Conservation (phyloP, 805 yeast species). For the Sporopachydermia lactativora region DNA sequence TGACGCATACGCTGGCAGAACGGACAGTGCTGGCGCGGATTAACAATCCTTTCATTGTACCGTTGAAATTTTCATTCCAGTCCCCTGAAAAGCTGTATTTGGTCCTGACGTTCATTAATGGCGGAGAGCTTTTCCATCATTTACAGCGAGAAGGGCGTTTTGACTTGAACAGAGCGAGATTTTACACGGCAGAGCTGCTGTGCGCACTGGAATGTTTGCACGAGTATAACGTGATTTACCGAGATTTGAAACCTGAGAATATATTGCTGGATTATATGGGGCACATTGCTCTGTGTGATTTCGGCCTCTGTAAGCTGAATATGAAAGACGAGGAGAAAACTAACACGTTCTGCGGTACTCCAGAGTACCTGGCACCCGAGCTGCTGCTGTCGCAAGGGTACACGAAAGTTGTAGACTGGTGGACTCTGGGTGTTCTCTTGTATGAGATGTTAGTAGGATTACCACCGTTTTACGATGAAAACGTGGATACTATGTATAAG, state of each 20-base stretch:
- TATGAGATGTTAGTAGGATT: conserved; percentile 95
- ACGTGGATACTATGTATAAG: conserved; percentile 83
- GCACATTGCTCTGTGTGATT: conserved; percentile 94
- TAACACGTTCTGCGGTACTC: conserved; percentile 95
- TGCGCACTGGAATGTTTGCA: conserved; percentile 90
- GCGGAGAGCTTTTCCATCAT: conserved; percentile 94
- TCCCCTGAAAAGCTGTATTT: conserved; percentile 89
- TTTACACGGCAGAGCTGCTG: conserved; percentile 86
- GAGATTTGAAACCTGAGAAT: conserved; percentile 95
- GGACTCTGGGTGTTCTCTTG: conserved; percentile 90
- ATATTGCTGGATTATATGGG: conserved; percentile 92
- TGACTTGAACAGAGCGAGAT: conserved; percentile 76
- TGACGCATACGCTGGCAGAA: conserved; percentile 92
- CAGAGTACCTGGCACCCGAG: conserved; percentile 95
- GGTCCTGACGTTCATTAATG: conserved; percentile 86
- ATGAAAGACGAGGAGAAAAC: conserved; percentile 84
- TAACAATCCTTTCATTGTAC: conserved; percentile 90
- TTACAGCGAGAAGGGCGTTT: conserved; percentile 84
- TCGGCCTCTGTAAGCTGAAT: conserved; percentile 90
- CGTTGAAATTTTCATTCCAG: conserved; percentile 91
- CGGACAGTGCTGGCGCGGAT: conserved; percentile 89
- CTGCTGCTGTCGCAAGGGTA: conserved; percentile 83
- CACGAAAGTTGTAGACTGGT: conserved; percentile 94
- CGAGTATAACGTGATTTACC: conserved; percentile 80
- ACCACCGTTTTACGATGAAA: conserved; percentile 96